Evolutionary conservation across 2,329 filamentous ascomycete genomes (phyloP), one percentile per base, ranked within the genome.

Genomic region (Pseudogymnoascus sp.): DNA sequence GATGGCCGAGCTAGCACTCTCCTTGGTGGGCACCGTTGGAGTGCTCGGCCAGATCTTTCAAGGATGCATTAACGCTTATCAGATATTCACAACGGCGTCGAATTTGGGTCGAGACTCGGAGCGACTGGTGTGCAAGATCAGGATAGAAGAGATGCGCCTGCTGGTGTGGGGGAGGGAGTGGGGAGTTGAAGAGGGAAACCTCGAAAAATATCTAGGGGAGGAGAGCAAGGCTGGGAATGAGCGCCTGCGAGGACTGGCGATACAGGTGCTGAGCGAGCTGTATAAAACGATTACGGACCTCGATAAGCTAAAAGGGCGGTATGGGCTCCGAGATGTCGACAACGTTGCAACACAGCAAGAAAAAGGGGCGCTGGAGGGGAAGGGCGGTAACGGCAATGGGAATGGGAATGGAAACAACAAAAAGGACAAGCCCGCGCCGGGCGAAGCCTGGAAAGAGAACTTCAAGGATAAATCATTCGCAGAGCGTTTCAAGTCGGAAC

Each of bases 61-160:
- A n/a, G 78, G 78, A 31, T 80, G 79, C 71, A 74, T 80, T 65
- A 78, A 77, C 65, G 78, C 78, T 8, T 80, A 80, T 68, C 71
- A 73, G 28, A 76, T 78, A 73, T 80, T 81, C 70, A 76, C 77
- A 14, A 71, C 74, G 14, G 79, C 79, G 1, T 69, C 72, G 43
- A 75, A 79, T 57, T 71, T 80, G n/a, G 78, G 79, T 64, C 70
- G 70, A 21, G 78, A 80, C 69, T 75, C 74, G 65, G 76, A 79
- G 69, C 75, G 76, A 41, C 71, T 81, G 34, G 71, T 79, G 48
- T 80, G 79, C 72, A 81, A 81, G 68, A 77, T 80, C 63, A 76
- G 78, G 61, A 81, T 81, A 68, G 79, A 81, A 71, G 79, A 81
- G 75, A 80, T 79, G 77, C 75, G 79, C 3, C 73, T 80, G 37